Conservation (phyloP, 2,329 filamentous ascomycete species). For the Chaetomiaceae sp. region DNA sequence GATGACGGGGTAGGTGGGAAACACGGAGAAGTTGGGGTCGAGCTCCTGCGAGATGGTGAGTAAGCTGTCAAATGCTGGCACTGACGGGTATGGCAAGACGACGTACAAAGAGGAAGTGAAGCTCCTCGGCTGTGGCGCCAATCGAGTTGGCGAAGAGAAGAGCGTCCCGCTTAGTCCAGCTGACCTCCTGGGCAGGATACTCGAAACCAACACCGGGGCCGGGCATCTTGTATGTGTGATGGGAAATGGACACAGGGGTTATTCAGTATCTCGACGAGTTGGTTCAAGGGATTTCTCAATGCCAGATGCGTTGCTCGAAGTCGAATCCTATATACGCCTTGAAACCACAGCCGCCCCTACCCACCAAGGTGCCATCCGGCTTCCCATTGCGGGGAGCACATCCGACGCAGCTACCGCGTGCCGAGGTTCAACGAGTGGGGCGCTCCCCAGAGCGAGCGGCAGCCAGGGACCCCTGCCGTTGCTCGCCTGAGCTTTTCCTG, state of each 20-base stretch:
- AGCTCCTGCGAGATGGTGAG: conserved; percentile 58
- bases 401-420: conserved; percentile 19
- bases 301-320: no score
- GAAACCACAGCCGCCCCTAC: not conserved
- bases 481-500: conserved; percentile 20
- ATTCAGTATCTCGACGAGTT: not conserved
- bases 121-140: conserved; percentile 75
- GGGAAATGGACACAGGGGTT: not conserved
- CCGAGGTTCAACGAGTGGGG: conserved; percentile 19
- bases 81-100: not conserved
- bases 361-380: not conserved
- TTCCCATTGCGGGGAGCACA: conserved; percentile 8
- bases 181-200: conserved; percentile 69
- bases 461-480: not conserved
- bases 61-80: not conserved
- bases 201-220: conserved; percentile 67
- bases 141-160: conserved; percentile 89
- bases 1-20: conserved; percentile 83
- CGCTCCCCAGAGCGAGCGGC: not conserved
- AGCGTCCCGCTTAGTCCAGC: conserved; percentile 83
- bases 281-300: not conserved
- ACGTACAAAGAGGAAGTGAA: conserved; percentile 85
- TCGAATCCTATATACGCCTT: not conserved
- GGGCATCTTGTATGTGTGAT: conserved; percentile 35
- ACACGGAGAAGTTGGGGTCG: conserved; percentile 79